Evolutionary conservation across 352 stramenopile species (phyloP).

Genomic region (Pythium utonaiense): DNA sequence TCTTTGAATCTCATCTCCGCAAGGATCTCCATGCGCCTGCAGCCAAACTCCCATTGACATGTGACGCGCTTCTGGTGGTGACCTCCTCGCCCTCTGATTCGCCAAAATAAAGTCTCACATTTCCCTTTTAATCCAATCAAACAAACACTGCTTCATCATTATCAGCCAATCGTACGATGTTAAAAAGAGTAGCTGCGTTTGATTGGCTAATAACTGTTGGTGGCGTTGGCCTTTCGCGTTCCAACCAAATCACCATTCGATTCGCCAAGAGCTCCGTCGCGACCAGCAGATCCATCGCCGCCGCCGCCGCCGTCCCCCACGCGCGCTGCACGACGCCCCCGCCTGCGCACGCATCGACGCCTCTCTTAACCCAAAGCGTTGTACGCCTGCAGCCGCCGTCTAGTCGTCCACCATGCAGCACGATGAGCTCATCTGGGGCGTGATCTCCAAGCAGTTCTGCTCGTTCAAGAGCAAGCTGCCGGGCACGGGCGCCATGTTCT

Average conservation of each 20-base stretch:
- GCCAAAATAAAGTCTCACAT: neutral
- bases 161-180: neutral
- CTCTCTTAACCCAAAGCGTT: too few species aligned
- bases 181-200: neutral
- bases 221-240: slow-evolving; percentile 27
- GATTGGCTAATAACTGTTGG: slow-evolving; percentile 28
- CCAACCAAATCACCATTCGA: slow-evolving; percentile 27
- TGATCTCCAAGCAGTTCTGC: slow-evolving; percentile 99
- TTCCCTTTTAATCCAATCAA: neutral
- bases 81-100: neutral
- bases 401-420: slow-evolving; percentile 78
- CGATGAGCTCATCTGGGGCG: slow-evolving; percentile 99
- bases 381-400: neutral
- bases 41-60: too few species aligned
- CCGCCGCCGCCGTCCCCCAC: neutral
- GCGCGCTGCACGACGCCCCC: too few species aligned
- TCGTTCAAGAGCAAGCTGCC: slow-evolving; percentile 97
- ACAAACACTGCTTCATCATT: neutral
- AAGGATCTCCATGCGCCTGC: neutral
- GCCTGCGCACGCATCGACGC: too few species aligned
- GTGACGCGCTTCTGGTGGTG: neutral
- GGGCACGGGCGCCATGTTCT: slow-evolving; percentile 93
- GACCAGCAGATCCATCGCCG: neutral
- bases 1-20: too few species aligned
- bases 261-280: slow-evolving; percentile 16